Percentiles rank a stretch among this genome's conserved stretches.
Evolutionary conservation across 768 basidiomycete genomes (phyloP).

Genomic region (Pulveroboletus ravenelii): DNA sequence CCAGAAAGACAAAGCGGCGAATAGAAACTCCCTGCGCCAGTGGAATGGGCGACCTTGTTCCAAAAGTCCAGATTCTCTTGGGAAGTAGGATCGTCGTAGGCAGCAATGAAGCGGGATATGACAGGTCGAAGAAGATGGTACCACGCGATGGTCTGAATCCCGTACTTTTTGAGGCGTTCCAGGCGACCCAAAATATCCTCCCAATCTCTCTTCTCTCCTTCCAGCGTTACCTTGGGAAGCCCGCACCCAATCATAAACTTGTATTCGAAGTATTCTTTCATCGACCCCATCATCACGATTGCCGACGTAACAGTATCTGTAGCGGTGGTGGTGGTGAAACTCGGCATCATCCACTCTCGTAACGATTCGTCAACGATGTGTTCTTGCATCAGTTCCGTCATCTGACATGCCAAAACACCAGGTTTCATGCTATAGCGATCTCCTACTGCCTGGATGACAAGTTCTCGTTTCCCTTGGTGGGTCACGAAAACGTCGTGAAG

Average conservation of each 20-base stretch:
- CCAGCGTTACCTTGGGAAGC: not conserved
- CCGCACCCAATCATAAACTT: not conserved
- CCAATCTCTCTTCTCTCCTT: slow-evolving; percentile 28
- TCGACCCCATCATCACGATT: not conserved
- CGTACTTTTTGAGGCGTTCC: slow-evolving; percentile 35
- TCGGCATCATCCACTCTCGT: not conserved
- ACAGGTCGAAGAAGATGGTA: slow-evolving; percentile 25
- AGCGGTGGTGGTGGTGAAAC: not conserved
- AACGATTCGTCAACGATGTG: not conserved
- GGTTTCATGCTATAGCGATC: slow-evolving; percentile 25
- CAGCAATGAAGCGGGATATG: slow-evolving; percentile 22
- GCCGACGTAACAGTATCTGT: not conserved
- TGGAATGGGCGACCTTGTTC: slow-evolving; percentile 4
- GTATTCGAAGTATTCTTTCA: slow-evolving; percentile 15
- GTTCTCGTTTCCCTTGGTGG: slow-evolving; percentile 15
- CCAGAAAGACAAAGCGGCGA: not conserved
- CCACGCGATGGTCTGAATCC: slow-evolving; percentile 21
- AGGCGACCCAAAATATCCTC: slow-evolving; percentile 30
- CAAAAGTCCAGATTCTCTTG: slow-evolving; percentile 16
- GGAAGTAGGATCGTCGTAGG: slow-evolving; percentile 23
- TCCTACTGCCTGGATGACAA: slow-evolving; percentile 12
- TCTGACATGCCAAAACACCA: slow-evolving; percentile 13
- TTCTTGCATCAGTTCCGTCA: not conserved
- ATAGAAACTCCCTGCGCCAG: not conserved
- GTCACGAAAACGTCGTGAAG: slow-evolving; percentile 22